phyloP scores from a whole-genome alignment of 805 yeast genomes.

The Zygotorulaspora danielsina region DNA sequence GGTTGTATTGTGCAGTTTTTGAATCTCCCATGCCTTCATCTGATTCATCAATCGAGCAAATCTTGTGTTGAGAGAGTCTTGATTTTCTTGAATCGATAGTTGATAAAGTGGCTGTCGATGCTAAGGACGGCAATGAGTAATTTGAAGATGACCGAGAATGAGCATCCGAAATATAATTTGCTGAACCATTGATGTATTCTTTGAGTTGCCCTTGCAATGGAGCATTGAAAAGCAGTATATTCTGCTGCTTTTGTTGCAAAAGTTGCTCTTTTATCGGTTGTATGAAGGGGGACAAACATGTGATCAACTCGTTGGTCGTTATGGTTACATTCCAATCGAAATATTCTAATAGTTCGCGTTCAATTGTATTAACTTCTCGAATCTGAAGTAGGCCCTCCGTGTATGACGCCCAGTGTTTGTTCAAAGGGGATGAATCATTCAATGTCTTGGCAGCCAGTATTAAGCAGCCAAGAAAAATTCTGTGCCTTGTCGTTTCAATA shows the following conservation, averaged over 20 bases:
- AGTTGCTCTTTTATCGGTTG: constrained; percentile 56
- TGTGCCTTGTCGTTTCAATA: constrained; percentile 87
- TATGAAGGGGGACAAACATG: constrained; percentile 70
- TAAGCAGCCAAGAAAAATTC: constrained; percentile 84
- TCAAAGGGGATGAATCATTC: constrained; percentile 91
- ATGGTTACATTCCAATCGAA: constrained; percentile 83
- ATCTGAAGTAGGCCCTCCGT: constrained; percentile 78
- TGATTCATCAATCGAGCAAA: constrained; percentile 15
- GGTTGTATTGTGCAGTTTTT: constrained; percentile 10
- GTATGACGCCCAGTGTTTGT: constrained; percentile 93
- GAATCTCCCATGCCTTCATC: constrained; percentile 8
- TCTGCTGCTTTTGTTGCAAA: constrained; percentile 23
- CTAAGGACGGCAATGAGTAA: constrained; percentile 39
- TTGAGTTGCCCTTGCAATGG: constrained; percentile 19
- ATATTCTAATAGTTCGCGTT: constrained; percentile 76
- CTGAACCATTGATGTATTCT: constrained; percentile 13
- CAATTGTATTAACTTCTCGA: constrained; percentile 84
- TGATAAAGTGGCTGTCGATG: constrained; percentile 39
- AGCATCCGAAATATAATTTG: constrained; percentile 16
- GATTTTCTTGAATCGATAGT: constrained; percentile 22
- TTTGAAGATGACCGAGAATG: constrained; percentile 35
- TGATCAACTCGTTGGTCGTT: constrained; percentile 61
- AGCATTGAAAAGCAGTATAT: constrained; percentile 26
- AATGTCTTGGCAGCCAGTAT: constrained; percentile 88
- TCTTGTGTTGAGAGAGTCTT: constrained; percentile 14